A percentile compares a stretch with the other conserved stretches of the same genome.
Conservation (phyloP, 1,139 yeast species). For the Diutina sp. region DNA sequence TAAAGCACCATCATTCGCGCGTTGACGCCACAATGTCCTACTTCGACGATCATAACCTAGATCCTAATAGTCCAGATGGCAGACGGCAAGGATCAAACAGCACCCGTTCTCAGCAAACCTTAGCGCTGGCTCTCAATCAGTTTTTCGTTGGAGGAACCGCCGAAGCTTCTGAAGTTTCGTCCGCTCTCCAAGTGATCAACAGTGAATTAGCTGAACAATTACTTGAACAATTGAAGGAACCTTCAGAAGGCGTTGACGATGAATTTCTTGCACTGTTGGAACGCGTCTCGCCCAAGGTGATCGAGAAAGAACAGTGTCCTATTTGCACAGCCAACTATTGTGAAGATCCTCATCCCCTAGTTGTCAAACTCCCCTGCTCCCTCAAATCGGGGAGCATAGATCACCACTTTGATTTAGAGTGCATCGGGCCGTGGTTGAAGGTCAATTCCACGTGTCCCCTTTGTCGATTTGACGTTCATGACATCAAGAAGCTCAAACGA, state of each 20-base stretch:
- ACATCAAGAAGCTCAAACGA: constrained; percentile 26
- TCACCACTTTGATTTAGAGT: constrained; percentile 79
- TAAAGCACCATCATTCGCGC: not conserved
- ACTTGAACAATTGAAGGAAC: constrained; percentile 11
- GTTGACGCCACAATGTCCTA: not conserved
- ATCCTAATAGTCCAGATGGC: not conserved
- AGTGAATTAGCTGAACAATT: constrained; percentile 15
- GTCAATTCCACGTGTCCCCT: constrained; percentile 77
- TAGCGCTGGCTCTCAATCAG: not conserved
- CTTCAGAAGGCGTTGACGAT: constrained; percentile 47
- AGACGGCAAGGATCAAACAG: not conserved
- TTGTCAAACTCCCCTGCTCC: constrained; percentile 71
- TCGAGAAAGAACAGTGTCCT: constrained; percentile 54
- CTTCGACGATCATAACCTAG: not conserved
- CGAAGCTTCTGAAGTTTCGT: not conserved
- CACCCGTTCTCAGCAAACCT: not conserved
- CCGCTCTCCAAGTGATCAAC: not conserved
- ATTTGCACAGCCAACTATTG: constrained; percentile 67
- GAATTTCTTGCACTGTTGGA: constrained; percentile 66
- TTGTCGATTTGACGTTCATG: constrained; percentile 62
- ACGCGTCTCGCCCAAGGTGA: constrained; percentile 31
- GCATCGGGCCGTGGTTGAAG: constrained; percentile 82
- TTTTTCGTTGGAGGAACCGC: not conserved
- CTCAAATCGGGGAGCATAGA: constrained; percentile 15
- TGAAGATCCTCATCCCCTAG: constrained; percentile 68